Base-by-base conservation (phyloP, 805 yeast species). In the Candida sphagnicola region DNA sequence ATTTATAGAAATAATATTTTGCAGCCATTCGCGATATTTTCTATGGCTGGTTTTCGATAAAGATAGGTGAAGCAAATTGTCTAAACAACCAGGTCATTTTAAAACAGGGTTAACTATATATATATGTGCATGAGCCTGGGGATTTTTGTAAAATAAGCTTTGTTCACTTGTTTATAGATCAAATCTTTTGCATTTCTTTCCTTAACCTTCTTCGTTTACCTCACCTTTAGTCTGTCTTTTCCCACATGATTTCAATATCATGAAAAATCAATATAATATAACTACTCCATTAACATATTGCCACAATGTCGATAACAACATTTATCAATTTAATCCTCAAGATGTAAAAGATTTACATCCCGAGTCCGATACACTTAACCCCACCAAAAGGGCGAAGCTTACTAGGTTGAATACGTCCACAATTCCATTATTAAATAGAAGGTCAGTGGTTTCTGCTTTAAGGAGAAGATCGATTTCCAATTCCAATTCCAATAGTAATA, bases 141-240 rank as follows among this genome's bases (percentile, higher is more conserved):
- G n/a, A n/a, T n/a, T n/a, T n/a, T n/a, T n/a, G n/a, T n/a, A n/a
- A n/a, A n/a, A n/a, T n/a, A n/a, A n/a, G n/a, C n/a, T n/a, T n/a
- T n/a, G n/a, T n/a, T n/a, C n/a, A n/a, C n/a, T n/a, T n/a, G n/a
- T n/a, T n/a, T n/a, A n/a, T n/a, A n/a, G n/a, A n/a, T n/a, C n/a
- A n/a, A n/a, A n/a, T n/a, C n/a, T 26, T 5, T 26, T 26, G 15
- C 29, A 26, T 13, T 12, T 26, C 14, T 26, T 8, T 8, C 13
- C 12, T n/a, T 13, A n/a, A 8, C 15, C 5, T 26, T 26, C 13
- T 13, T 8, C 12, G 8, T 26, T 8, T 8, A 26, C 12, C 15
- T 10, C 58, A 49, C 56, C 60, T 54, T 51, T 45, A 53, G 58
- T 51, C 59, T 35, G 47, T 56, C 61, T 18, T 54, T 52, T 17